These are phyloP conservation scores for Alternaria conjuncta DNA, from an alignment of 2,329 filamentous ascomycete species.

Conservation along the genomic window DNA sequence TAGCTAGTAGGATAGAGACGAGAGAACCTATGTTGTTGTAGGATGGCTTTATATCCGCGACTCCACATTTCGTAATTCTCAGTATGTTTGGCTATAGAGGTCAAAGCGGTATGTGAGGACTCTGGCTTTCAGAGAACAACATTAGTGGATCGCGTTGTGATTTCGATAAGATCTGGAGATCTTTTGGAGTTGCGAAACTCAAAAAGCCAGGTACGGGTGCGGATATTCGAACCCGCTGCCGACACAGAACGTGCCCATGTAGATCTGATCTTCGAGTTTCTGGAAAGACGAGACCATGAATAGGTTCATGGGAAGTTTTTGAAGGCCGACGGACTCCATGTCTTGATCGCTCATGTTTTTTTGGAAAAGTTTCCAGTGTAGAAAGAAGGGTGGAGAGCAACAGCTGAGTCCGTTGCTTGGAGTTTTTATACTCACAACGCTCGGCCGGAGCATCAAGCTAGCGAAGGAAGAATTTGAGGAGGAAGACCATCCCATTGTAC, in stretches of 20 bases:
- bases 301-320: background rate
- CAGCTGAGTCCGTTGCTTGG: background rate
- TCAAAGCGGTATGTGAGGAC: background rate
- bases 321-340: background rate
- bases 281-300: background rate
- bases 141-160: no score
- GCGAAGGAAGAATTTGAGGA: no score
- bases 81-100: background rate
- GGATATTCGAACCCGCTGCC: no score
- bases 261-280: no score
- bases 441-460: no score
- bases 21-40: background rate
- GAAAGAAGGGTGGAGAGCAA: background rate
- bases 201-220: no score
- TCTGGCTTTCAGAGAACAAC: background rate
- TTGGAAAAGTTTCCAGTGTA: background rate
- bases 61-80: rapidly evolving
- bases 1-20: background rate
- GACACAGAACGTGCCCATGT: no score
- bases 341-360: no score
- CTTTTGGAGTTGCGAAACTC: no score
- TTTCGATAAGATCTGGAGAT: no score
- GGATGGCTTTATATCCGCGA: background rate
- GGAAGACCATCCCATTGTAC: no score
- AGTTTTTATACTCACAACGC: background rate